Percentiles rank a stretch among this genome's conserved stretches.
Evolutionary conservation across 495 filamentous ascomycete species (phyloP).

Genomic region (Evernia prunastri): DNA sequence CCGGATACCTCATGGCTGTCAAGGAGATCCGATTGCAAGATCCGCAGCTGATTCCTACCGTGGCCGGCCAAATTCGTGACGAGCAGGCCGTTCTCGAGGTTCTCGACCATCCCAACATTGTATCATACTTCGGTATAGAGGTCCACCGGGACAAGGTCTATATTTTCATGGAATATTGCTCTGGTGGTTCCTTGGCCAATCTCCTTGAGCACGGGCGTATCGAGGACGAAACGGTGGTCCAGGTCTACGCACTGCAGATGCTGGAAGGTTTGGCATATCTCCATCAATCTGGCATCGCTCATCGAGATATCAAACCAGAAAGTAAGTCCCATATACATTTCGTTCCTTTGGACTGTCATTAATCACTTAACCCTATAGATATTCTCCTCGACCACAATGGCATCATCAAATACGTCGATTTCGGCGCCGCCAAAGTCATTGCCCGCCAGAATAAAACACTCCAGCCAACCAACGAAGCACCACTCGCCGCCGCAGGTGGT

Average conservation of each 20-base stretch:
- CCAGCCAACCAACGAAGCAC: conserved; percentile 45
- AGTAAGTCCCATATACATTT: conserved; percentile 49
- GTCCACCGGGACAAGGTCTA: conserved; percentile 98
- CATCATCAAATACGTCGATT: conserved; percentile 98
- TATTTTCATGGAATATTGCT: conserved; percentile 99
- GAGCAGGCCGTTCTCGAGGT: conserved; percentile 96
- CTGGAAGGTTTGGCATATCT: conserved; percentile 93
- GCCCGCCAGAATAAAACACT: conserved; percentile 88
- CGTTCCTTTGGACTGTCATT: conserved; percentile 13
- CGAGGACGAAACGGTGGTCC: conserved; percentile 95
- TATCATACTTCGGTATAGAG: conserved; percentile 95
- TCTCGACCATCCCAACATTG: conserved; percentile 93
- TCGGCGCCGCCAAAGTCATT: conserved; percentile 95
- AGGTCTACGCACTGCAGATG: conserved; percentile 95
- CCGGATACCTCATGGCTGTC: conserved; percentile 93
- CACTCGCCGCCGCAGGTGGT: conserved; percentile 41
- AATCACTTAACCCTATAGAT: conserved; percentile 42
- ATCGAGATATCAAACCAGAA: conserved; percentile 97
- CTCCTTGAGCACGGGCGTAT: conserved; percentile 93
- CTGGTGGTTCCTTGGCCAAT: conserved; percentile 84
- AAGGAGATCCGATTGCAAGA: conserved; percentile 98
- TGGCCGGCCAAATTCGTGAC: conserved; percentile 87
- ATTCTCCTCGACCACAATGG: conserved; percentile 96
- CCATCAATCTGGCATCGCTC: conserved; percentile 81
- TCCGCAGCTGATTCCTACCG: conserved; percentile 88